These are phyloP conservation scores for Blepharisma undulans DNA, from an alignment of 169 alveolate genomes.

Conservation along the genomic window DNA sequence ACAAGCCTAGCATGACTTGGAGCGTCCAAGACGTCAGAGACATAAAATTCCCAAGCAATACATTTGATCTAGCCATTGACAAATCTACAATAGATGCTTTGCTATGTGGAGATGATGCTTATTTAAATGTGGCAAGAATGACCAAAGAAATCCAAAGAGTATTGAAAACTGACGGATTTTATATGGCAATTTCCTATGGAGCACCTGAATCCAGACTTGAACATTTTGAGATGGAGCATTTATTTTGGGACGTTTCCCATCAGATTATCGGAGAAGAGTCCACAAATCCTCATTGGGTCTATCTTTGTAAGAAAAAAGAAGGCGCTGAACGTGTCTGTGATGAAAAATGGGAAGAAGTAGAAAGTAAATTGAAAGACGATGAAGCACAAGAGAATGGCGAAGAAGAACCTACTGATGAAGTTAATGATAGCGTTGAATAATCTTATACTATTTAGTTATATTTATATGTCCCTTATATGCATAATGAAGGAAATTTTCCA, in stretches of 20 bases:
- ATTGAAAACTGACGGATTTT: slow-evolving; percentile 66
- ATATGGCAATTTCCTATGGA: slow-evolving; percentile 76
- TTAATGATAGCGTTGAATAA: background rate
- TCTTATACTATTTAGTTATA: background rate
- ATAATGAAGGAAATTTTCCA: background rate
- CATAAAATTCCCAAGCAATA: slow-evolving; percentile 37
- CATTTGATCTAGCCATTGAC: slow-evolving; percentile 71
- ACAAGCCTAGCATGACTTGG: slow-evolving; percentile 46
- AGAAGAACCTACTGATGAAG: background rate
- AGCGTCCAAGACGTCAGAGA: slow-evolving; percentile 59
- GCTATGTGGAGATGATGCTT: slow-evolving; percentile 78
- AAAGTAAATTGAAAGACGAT: slow-evolving; percentile 43
- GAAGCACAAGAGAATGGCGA: background rate
- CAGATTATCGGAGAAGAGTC: slow-evolving; percentile 55
- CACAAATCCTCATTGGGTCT: slow-evolving; percentile 68
- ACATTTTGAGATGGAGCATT: slow-evolving; percentile 68
- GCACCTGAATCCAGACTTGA: slow-evolving; percentile 65
- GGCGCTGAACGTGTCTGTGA: slow-evolving; percentile 56
- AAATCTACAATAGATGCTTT: slow-evolving; percentile 77
- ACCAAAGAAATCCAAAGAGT: slow-evolving; percentile 72
- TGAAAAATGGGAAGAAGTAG: slow-evolving; percentile 42
- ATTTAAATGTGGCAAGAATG: slow-evolving; percentile 69
- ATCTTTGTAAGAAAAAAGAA: slow-evolving; percentile 65
- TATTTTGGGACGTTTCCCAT: slow-evolving; percentile 53
- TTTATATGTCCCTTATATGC: background rate